Base-by-base conservation (phyloP, 2,329 filamentous ascomycete species). In the Rosellinia necatrix region DNA sequence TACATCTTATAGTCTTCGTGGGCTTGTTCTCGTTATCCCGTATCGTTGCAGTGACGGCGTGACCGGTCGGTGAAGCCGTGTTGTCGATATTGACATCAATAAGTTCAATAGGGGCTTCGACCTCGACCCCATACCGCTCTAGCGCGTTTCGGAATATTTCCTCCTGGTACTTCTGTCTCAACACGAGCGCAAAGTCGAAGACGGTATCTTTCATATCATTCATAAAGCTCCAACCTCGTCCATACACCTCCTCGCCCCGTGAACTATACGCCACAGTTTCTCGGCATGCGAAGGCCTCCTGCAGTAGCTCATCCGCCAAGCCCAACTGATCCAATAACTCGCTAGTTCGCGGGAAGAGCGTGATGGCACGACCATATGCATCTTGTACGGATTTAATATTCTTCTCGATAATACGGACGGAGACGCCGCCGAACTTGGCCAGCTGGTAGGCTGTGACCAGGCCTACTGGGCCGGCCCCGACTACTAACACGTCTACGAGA, bases 91-190 rank as follows among this genome's bases (percentile, higher is more conserved):
- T 68, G 6, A 79, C 47, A 1, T 63, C 71, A 3, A 69, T 63
- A 40, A 78, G 70, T 54, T 74, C 70, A 7, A 71, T 66, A 3
- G 71, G 71, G 15, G 73, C 70, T 17, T 74, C 74, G 25, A 75
- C 61, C 24, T 59, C 43, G 60, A 70, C 44, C 56, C 68, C 49
- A n/a, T 65, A 76, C 44, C 54, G 72, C 69, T n/a, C 69, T 67
- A 37, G 38, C n/a, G 61, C 63, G 4, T 54, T 58, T 21, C 80
- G 73, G 48, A 83, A 78, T 37, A 83, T 77, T 10, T 78, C 76
- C 62, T 84, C 81, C 6, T 80, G 77, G 63, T 81, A 82, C 64
- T 79, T 82, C 67, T 84, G 80, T 13, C 81, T 72, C 49, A 84
- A 63, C 1, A 82, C 80, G n/a, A 82, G 69, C 0, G 76, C 74